These are phyloP conservation scores for Onygenales sp. DNA, from an alignment of 2,329 filamentous ascomycete genomes.

Conservation along the genomic window DNA sequence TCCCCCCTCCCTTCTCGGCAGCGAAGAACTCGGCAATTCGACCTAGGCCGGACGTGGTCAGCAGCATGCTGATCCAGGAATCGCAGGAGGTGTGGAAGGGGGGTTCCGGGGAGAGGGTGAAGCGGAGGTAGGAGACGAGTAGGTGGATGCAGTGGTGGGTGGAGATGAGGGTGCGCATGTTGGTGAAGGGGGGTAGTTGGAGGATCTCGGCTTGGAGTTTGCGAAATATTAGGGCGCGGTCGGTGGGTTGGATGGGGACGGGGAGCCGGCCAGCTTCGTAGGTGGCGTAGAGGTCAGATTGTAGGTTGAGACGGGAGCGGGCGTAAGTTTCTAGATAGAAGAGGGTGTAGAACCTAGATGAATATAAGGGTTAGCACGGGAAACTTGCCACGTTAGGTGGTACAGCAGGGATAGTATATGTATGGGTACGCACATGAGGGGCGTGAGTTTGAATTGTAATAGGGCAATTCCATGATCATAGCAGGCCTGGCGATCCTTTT, in stretches of 20 bases:
- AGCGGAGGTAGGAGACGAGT: slow-evolving; percentile 29
- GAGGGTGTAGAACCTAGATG: slow-evolving; percentile 29
- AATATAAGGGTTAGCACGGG: not conserved
- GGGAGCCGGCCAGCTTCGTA: slow-evolving; percentile 29
- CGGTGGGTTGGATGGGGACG: slow-evolving; percentile 25
- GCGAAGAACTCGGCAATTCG: slow-evolving; percentile 35
- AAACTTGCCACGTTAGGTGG: not conserved
- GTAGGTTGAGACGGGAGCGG: slow-evolving; percentile 27
- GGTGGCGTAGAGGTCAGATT: slow-evolving; percentile 26
- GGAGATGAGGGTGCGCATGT: slow-evolving; percentile 29
- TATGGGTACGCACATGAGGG: slow-evolving; percentile 26
- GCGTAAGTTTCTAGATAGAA: slow-evolving; percentile 34
- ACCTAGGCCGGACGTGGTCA: slow-evolving; percentile 29
- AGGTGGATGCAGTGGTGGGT: slow-evolving; percentile 34
- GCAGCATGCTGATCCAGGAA: slow-evolving; percentile 32
- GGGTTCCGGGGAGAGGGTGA: slow-evolving; percentile 27
- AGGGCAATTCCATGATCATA: slow-evolving; percentile 23
- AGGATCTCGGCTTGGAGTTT: slow-evolving; percentile 29
- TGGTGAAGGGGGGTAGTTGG: slow-evolving; percentile 30
- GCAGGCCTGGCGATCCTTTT: slow-evolving; percentile 24
- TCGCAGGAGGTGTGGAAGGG: slow-evolving; percentile 20
- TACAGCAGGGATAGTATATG: not conserved
- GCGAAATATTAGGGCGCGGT: slow-evolving; percentile 27
- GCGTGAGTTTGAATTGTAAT: slow-evolving; percentile 31
- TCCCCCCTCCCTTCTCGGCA: slow-evolving; percentile 33